Base-by-base conservation (phyloP, 306 rosid species). In the Abrus pulchellus region DNA sequence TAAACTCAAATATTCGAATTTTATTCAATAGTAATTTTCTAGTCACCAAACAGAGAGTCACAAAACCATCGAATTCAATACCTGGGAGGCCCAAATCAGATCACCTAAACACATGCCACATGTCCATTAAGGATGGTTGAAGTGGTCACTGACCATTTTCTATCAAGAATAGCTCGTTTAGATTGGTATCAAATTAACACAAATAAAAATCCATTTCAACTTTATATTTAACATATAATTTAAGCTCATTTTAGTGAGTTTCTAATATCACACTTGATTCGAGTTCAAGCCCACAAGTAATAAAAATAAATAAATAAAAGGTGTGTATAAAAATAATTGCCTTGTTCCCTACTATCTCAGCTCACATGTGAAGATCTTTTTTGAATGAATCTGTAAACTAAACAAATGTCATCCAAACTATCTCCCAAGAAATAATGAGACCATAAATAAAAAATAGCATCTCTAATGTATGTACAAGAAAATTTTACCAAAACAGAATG, bases 401-500 rank as follows among this genome's bases (percentile, higher is more conserved):
- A 79, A 20, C 20, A 20, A 20, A 83, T 80, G 68, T 72, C 68
- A 75, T 50, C 45, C 69, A 5, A 33, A 50, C 11, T 7, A 73
- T 43, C 40, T 14, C 45, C 30, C 20, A 63, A 69, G 2, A 41
- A 63, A 62, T 73, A 81, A 49, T 27, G 60, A 81, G 63, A 68
- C 63, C 75, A 75, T 29, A 75, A 68, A 55, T 68, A 49, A 81
- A 71, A 70, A 70, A 78, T 50, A 76, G n/a, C 54, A 81, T 43
- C 69, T 38, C 82, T 82, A 43, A 78, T 41, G 72, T 65, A 83
- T 87, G 78, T 82, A 85, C 82, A 87, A 79, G 34, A 74, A 81
- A 83, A 83, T 74, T 62, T 86, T 91, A 89, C 38, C 76, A 73
- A 11, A 81, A 79, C 52, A 92, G 45, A 80, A 85, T 60, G 20